Percentiles rank a stretch among this genome's conserved stretches.
phyloP scores from a whole-genome alignment of 192 early-diverging fungal genomes.

The Allomyces javanicus region DNA sequence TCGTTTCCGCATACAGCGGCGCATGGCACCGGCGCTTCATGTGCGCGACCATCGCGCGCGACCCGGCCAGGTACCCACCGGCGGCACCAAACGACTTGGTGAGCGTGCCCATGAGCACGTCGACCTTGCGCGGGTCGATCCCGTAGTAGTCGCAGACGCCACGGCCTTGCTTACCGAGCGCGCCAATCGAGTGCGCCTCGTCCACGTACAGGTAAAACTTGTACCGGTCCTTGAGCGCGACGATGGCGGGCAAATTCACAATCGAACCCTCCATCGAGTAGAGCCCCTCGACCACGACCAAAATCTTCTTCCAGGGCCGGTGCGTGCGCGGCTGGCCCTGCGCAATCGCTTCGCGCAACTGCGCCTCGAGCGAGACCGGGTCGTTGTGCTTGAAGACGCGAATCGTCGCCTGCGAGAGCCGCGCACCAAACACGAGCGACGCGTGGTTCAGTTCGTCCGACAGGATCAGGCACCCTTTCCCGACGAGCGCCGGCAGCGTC shows the following conservation, averaged over 20 bases:
- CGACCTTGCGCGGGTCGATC: conserved; percentile 70
- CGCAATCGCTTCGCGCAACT: conserved; percentile 69
- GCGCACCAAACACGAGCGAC: conserved; percentile 81
- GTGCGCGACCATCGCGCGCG: conserved; percentile 54
- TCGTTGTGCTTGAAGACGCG: conserved; percentile 91
- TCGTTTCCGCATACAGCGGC: conserved; percentile 75
- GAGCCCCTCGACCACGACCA: conserved; percentile 86
- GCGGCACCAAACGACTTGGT: conserved; percentile 96
- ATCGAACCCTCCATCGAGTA: conserved; percentile 97
- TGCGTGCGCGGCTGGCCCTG: conserved; percentile 95
- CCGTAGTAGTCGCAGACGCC: conserved; percentile 93
- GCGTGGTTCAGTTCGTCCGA: conserved; percentile 91
- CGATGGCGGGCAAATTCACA: conserved; percentile 65
- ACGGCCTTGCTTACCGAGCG: conserved; percentile 78
- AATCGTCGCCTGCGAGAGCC: conserved; percentile 75
- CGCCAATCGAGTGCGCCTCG: conserved; percentile 93
- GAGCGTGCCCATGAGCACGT: conserved; percentile 94
- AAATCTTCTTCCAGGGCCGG: conserved; percentile 97
- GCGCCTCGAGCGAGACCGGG: conserved; percentile 48
- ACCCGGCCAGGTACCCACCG: conserved; percentile 80
- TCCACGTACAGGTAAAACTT: conserved; percentile 93
- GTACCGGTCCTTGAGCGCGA: conserved; percentile 76
- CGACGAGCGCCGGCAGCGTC: conserved; percentile 70
- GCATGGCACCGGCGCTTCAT: conserved; percentile 60
- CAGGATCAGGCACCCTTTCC: conserved; percentile 73